phyloP scores from a whole-genome alignment of 1,284 basidiomycete genomes.

The Cutaneotrichosporon sp. region DNA sequence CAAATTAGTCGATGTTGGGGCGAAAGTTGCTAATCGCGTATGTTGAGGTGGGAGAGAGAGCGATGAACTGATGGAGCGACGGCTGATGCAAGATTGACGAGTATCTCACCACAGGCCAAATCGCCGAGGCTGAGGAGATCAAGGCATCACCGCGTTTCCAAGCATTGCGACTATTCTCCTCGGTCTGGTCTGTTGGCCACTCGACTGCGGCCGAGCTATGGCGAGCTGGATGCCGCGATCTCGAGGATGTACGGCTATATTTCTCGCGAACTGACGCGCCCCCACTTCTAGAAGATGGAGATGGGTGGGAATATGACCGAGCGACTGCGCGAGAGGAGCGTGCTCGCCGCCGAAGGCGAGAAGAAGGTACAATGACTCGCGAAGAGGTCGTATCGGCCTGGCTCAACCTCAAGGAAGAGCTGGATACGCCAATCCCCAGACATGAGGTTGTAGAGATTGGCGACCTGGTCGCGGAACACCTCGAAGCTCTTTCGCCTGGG shows the following conservation, averaged over 20 bases:
- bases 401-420: constrained; percentile 44
- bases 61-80: not conserved
- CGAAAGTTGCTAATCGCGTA: constrained; percentile 48
- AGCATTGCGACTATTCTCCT: constrained; percentile 41
- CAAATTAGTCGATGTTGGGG: constrained; percentile 46
- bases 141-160: constrained; percentile 37
- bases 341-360: constrained; percentile 35
- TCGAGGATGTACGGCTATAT: constrained; percentile 43
- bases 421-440: constrained; percentile 46
- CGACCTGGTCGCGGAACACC: constrained; percentile 40
- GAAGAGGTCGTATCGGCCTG: constrained; percentile 50
- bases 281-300: constrained; percentile 4
- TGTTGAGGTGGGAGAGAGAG: not conserved
- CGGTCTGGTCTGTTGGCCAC: constrained; percentile 49
- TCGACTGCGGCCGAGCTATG: constrained; percentile 46
- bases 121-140: constrained; percentile 44
- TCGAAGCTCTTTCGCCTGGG: constrained; percentile 41
- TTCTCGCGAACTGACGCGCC: constrained; percentile 26
- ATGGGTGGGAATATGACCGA: not conserved
- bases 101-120: constrained; percentile 41
- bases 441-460: constrained; percentile 50
- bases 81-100: constrained; percentile 46
- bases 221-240: constrained; percentile 44
- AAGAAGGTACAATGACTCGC: constrained; percentile 46
- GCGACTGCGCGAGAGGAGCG: constrained; percentile 31